phyloP scores from a whole-genome alignment of 495 filamentous ascomycete genomes.

The Parathielavia hyrcaniae region DNA sequence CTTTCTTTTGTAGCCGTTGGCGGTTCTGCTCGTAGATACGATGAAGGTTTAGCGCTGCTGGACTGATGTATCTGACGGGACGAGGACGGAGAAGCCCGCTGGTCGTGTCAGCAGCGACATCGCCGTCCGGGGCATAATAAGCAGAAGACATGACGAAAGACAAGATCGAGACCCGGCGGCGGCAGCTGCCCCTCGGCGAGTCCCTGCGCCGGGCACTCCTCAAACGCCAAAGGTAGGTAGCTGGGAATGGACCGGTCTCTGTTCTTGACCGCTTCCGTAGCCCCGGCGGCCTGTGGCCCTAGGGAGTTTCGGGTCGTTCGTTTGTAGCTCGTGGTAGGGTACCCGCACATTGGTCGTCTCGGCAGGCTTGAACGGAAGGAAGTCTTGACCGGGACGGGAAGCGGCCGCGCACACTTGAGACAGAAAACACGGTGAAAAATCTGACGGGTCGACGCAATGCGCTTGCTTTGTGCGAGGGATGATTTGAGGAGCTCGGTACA shows the following conservation, averaged over 20 bases:
- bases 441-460: constrained; percentile 19
- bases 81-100: constrained; percentile 22
- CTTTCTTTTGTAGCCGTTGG: constrained; percentile 39
- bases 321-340: constrained; percentile 14
- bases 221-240: neutral
- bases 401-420: constrained; percentile 13
- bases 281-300: neutral
- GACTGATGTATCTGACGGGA: constrained; percentile 35
- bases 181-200: neutral
- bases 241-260: constrained; percentile 5
- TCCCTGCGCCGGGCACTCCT: neutral
- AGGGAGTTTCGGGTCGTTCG: constrained; percentile 5
- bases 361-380: neutral
- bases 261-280: constrained; percentile 5
- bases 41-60: constrained; percentile 50
- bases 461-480: constrained; percentile 19
- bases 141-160: constrained; percentile 33
- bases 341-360: constrained; percentile 14
- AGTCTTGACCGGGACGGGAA: constrained; percentile 15
- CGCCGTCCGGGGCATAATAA: constrained; percentile 7
- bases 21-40: constrained; percentile 53
- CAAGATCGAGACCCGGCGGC: too few species aligned
- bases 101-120: constrained; percentile 20
- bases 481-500: constrained; percentile 3
- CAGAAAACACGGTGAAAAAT: constrained; percentile 9